Conservation (phyloP, 1,139 yeast genomes). For the Neolecta irregularis region DNA sequence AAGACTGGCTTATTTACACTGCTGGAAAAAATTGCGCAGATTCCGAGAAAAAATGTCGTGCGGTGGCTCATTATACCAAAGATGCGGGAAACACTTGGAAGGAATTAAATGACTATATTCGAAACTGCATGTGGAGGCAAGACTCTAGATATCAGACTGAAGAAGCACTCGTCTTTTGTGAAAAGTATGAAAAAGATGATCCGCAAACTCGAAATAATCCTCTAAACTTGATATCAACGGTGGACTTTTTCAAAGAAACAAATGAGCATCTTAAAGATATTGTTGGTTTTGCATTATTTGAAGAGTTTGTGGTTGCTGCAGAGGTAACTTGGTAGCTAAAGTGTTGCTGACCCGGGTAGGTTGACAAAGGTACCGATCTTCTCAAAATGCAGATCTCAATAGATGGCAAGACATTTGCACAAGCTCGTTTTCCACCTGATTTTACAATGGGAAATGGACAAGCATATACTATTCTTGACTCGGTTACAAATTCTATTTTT, state of each 20-base stretch:
- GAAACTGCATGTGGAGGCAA: slow-evolving; percentile 54
- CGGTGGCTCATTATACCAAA: slow-evolving; percentile 42
- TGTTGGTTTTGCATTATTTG: slow-evolving; percentile 50
- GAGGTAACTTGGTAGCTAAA: slow-evolving; percentile 22
- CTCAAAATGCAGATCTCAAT: slow-evolving; percentile 59
- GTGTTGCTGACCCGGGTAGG: slow-evolving; percentile 15
- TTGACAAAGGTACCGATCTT: slow-evolving; percentile 25
- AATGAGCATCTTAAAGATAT: slow-evolving; percentile 34
- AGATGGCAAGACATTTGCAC: slow-evolving; percentile 70
- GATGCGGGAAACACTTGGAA: slow-evolving; percentile 53
- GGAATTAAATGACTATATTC: slow-evolving; percentile 31
- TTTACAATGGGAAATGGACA: slow-evolving; percentile 47
- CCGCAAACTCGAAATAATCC: slow-evolving; percentile 1
- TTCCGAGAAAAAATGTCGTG: slow-evolving; percentile 33
- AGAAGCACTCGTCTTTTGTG: slow-evolving; percentile 49
- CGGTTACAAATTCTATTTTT: slow-evolving; percentile 59
- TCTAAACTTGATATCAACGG: slow-evolving; percentile 34
- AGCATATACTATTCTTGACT: slow-evolving; percentile 74
- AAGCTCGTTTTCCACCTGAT: slow-evolving; percentile 63
- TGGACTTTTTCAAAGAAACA: slow-evolving; percentile 36
- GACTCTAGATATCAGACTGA: slow-evolving; percentile 28
- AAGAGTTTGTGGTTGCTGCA: slow-evolving; percentile 61
- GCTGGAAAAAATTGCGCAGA: slow-evolving; percentile 46
- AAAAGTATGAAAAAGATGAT: slow-evolving; percentile 22
- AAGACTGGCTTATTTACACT: slow-evolving; percentile 51